Percentiles rank a stretch among this genome's conserved stretches.
Conservation (phyloP, 2,329 filamentous ascomycete genomes). For the Ophiostoma populinum region DNA sequence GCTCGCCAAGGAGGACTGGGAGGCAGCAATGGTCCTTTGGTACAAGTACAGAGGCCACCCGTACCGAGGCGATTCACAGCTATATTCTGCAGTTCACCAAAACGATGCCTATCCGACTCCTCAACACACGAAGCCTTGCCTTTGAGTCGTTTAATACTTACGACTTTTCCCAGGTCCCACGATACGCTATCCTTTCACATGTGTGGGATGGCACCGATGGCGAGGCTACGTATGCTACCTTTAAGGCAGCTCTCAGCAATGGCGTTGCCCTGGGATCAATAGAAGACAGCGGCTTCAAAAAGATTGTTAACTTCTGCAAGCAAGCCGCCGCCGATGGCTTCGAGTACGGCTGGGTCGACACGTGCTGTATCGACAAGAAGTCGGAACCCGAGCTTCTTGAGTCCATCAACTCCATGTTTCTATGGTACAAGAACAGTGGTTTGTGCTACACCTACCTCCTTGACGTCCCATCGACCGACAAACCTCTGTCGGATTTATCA, state of each 20-base stretch:
- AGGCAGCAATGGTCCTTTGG: too few relatives aligned
- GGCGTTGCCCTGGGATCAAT: not conserved
- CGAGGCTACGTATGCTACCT: slow-evolving; percentile 8
- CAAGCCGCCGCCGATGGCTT: not conserved
- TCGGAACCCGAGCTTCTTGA: not conserved
- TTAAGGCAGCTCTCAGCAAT: not conserved
- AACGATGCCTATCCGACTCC: slow-evolving; percentile 5
- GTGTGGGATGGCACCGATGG: slow-evolving; percentile 6
- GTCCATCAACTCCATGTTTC: slow-evolving; percentile 7
- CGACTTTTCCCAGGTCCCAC: not conserved
- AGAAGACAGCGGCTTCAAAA: slow-evolving; percentile 1
- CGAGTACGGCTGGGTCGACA: slow-evolving; percentile 5
- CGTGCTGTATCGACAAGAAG: slow-evolving; percentile 6
- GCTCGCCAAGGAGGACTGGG: too few relatives aligned
- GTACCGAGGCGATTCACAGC: too few relatives aligned
- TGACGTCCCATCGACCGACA: not conserved
- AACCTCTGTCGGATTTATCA: not conserved
- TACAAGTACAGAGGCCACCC: too few relatives aligned
- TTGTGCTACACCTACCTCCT: slow-evolving; percentile 3
- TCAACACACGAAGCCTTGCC: not conserved
- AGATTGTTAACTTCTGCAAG: not conserved
- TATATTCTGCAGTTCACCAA: too few relatives aligned
- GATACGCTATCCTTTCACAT: slow-evolving; percentile 14
- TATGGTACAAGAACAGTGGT: slow-evolving; percentile 1
- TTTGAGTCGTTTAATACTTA: not conserved